A percentile compares a stretch with the other conserved stretches of the same genome.
phyloP scores from a whole-genome alignment of 1,284 basidiomycete species.

The Macrocybe sp. region DNA sequence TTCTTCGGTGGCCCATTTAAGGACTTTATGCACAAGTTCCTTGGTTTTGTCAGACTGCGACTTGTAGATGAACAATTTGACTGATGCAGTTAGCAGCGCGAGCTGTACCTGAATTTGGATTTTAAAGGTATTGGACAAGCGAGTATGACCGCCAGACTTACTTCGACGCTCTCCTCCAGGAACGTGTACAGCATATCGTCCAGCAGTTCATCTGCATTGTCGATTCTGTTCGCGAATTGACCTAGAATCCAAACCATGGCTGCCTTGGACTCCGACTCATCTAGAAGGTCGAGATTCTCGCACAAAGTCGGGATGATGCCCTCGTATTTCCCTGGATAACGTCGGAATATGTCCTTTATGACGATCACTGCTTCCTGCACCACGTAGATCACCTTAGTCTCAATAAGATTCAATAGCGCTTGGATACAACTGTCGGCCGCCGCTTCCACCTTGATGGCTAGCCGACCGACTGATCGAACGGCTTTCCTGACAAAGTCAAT shows the following conservation, averaged over 20 bases:
- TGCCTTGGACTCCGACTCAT: constrained; percentile 95
- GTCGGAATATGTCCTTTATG: constrained; percentile 96
- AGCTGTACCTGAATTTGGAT: constrained; percentile 76
- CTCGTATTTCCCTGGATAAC: constrained; percentile 96
- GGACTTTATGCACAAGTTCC: constrained; percentile 88
- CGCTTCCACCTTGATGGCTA: constrained; percentile 94
- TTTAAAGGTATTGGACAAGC: neutral
- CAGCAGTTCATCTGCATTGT: constrained; percentile 93
- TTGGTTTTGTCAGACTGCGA: constrained; percentile 81
- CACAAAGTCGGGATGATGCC: constrained; percentile 92
- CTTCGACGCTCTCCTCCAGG: constrained; percentile 90
- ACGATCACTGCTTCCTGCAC: constrained; percentile 98
- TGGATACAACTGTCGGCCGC: constrained; percentile 90
- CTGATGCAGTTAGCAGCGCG: constrained; percentile 89
- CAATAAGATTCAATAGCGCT: constrained; percentile 82
- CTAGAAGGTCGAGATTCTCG: constrained; percentile 86
- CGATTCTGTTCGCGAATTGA: constrained; percentile 94
- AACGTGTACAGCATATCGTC: constrained; percentile 92
- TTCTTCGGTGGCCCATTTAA: constrained; percentile 97
- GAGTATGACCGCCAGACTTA: constrained; percentile 27
- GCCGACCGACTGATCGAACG: constrained; percentile 91
- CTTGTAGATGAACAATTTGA: constrained; percentile 97
- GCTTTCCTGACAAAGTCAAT: constrained; percentile 98
- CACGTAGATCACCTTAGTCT: constrained; percentile 94
- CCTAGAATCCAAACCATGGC: constrained; percentile 99